Percentiles rank a stretch among this genome's conserved stretches.
phyloP scores from a whole-genome alignment of 2,329 filamentous ascomycete species.

The Alternaria atra region DNA sequence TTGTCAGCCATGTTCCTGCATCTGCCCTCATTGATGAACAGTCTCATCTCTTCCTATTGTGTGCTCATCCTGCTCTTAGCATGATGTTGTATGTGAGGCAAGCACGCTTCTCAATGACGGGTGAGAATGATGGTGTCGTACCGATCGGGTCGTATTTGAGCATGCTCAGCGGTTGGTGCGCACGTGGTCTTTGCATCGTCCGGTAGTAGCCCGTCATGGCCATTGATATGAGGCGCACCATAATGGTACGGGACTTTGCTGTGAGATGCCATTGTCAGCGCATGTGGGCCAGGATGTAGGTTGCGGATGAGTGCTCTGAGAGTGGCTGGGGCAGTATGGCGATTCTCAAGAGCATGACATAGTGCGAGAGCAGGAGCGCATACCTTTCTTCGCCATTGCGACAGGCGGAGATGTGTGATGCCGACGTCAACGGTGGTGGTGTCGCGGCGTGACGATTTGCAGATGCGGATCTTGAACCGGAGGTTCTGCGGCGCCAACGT shows the following conservation, averaged over 20 bases:
- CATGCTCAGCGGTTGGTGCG: conserved; percentile 88
- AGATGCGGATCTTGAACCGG: conserved; percentile 26
- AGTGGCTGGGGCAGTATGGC: not conserved
- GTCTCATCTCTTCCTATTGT: not conserved
- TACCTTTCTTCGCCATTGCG: conserved; percentile 51
- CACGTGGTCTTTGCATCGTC: conserved; percentile 83
- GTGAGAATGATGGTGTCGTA: conserved; percentile 56
- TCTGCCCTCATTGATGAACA: not conserved
- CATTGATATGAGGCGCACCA: conserved; percentile 96
- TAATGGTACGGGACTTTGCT: conserved; percentile 92
- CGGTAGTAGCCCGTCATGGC: conserved; percentile 98
- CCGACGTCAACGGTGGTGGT: conserved; percentile 24
- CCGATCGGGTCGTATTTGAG: conserved; percentile 98
- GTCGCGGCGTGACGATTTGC: conserved; percentile 30
- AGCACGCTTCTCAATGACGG: not conserved
- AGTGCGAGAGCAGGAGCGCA: not conserved
- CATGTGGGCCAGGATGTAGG: not conserved
- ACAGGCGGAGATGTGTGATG: conserved; percentile 17
- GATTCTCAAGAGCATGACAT: no score
- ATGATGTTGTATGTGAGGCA: not conserved
- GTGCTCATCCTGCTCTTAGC: not conserved
- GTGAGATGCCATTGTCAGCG: conserved; percentile 31
- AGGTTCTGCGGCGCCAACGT: conserved; percentile 23
- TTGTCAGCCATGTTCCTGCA: conserved; percentile 25
- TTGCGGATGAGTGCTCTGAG: not conserved